A percentile compares a stretch with the other conserved stretches of the same genome.
Evolutionary conservation across 768 basidiomycete species (phyloP).

Genomic region (Collybia nuda): DNA sequence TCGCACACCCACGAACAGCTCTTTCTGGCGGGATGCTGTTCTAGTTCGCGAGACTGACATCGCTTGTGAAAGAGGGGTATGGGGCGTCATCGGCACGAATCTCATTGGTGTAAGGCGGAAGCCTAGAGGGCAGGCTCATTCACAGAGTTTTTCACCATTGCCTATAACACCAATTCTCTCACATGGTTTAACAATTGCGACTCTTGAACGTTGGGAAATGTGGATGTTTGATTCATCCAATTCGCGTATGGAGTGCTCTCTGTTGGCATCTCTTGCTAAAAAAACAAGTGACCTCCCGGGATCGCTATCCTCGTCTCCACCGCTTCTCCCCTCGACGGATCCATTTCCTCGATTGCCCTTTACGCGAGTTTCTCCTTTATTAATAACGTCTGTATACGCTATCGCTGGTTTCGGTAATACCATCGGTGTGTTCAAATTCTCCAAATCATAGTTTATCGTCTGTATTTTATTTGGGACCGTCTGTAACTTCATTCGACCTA

Average conservation of each 20-base stretch:
- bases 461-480: not conserved
- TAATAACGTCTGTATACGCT: constrained; percentile 46
- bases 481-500: not conserved
- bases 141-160: constrained; percentile 16
- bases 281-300: constrained; percentile 13
- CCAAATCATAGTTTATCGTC: constrained; percentile 3
- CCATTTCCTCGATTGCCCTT: constrained; percentile 67
- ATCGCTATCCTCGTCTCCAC: constrained; percentile 19
- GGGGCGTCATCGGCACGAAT: constrained; percentile 61
- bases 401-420: constrained; percentile 83
- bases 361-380: constrained; percentile 68
- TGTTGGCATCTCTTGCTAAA: constrained; percentile 46
- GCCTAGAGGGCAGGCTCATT: constrained; percentile 42
- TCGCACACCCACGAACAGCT: constrained; percentile 34
- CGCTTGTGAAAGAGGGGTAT: constrained; percentile 73
- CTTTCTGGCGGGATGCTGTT: constrained; percentile 60
- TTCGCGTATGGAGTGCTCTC: constrained; percentile 46
- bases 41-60: constrained; percentile 54
- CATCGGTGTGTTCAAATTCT: constrained; percentile 55
- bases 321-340: constrained; percentile 20
- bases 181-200: constrained; percentile 58
- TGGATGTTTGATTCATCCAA: constrained; percentile 72
- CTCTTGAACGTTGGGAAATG: constrained; percentile 80
- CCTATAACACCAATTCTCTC: constrained; percentile 10
- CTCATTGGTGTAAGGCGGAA: constrained; percentile 73